These are phyloP conservation scores for Infundibulicybe gibba DNA, from an alignment of 768 basidiomycete genomes.

Conservation along the genomic window DNA sequence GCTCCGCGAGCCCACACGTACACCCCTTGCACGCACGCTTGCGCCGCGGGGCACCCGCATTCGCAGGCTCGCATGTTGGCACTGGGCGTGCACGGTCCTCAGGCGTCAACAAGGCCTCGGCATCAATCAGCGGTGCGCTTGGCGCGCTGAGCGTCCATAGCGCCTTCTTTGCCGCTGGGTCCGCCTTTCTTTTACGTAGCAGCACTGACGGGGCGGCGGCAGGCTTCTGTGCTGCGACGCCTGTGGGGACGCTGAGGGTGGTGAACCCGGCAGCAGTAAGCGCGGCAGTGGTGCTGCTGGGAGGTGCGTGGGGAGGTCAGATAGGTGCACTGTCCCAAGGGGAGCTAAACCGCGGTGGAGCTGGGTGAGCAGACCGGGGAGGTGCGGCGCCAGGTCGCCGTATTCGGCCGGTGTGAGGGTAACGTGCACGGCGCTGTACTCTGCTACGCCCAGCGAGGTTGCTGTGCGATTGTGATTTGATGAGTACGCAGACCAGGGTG, in stretches of 20 bases:
- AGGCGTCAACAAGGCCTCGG: conserved; percentile 78
- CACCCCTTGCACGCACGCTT: conserved; percentile 97
- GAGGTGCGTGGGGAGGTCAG: conserved; percentile 39
- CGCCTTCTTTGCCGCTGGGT: conserved; percentile 79
- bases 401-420: conserved; percentile 66
- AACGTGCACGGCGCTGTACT: conserved; percentile 65
- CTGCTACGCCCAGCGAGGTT: conserved; percentile 45
- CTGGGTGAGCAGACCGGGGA: conserved; percentile 55
- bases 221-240: conserved; percentile 72
- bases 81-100: conserved; percentile 79
- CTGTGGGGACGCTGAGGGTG: conserved; percentile 43
- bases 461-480: conserved; percentile 42
- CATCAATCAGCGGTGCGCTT: conserved; percentile 72
- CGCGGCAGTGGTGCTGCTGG: conserved; percentile 25
- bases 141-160: conserved; percentile 81
- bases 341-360: conserved; percentile 59
- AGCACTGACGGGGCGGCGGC: conserved; percentile 37
- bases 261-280: conserved; percentile 67
- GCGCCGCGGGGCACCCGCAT: conserved; percentile 49
- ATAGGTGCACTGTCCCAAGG: conserved; percentile 64
- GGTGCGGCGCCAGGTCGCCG: conserved; percentile 44
- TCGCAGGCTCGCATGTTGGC: conserved; percentile 71
- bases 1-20: conserved; percentile 92
- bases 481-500: conserved; percentile 1
- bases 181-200: conserved; percentile 48